Evolutionary conservation across 2,329 filamentous ascomycete genomes (phyloP).

Genomic region (Aspergillus spinulosporus): DNA sequence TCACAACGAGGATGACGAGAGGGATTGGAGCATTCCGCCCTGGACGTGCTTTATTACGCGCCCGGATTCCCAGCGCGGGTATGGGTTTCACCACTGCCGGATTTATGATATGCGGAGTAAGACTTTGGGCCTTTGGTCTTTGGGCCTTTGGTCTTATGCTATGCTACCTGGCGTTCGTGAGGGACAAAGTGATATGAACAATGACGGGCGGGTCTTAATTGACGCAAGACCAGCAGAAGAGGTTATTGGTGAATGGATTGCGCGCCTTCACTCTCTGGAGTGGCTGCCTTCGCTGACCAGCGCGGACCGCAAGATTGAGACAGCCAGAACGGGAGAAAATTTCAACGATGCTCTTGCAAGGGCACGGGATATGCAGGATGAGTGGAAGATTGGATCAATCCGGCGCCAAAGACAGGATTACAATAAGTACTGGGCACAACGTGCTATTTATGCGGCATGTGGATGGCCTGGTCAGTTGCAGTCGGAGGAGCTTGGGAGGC

Average conservation of each 20-base stretch:
- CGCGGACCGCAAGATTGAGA: neutral
- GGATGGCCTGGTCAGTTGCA: neutral
- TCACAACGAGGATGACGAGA: neutral
- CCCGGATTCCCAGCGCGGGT: neutral
- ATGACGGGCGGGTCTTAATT: neutral
- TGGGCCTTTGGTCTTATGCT: neutral
- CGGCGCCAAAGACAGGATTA: neutral
- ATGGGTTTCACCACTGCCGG: neutral
- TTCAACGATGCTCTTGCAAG: neutral
- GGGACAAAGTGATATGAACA: no score
- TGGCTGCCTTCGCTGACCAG: neutral
- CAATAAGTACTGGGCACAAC: neutral
- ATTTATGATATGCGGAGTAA: neutral
- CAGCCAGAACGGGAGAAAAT: neutral
- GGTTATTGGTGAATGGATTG: neutral
- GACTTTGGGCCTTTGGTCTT: neutral
- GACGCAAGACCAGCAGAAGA: neutral
- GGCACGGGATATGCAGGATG: neutral
- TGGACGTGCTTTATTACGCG: neutral
- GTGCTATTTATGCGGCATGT: neutral
- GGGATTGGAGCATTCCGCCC: neutral
- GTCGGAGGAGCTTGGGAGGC: neutral
- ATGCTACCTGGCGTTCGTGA: neutral
- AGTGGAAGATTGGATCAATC: no score
- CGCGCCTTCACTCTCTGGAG: neutral